Evolutionary conservation across 768 basidiomycete genomes (phyloP).

Genomic region (Saitozyma sp.): DNA sequence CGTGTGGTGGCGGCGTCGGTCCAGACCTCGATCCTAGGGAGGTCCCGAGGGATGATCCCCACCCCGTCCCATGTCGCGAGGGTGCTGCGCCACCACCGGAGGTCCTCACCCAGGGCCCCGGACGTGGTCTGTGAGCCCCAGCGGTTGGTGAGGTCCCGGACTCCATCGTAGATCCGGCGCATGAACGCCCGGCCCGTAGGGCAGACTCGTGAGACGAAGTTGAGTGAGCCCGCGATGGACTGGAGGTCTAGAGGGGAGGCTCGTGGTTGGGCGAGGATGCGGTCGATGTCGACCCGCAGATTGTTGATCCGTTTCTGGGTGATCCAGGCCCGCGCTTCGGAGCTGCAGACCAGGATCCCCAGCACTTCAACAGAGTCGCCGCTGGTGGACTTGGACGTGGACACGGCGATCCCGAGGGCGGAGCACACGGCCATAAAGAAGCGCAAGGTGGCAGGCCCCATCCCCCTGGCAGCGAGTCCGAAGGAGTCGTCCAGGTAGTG

Average conservation of each 20-base stretch:
- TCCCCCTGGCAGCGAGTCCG: background rate
- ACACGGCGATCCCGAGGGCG: background rate
- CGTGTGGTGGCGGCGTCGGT: conserved; percentile 7
- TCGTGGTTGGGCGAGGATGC: background rate
- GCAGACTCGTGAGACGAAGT: conserved; percentile 54
- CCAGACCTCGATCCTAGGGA: conserved; percentile 4
- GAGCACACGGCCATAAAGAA: conserved; percentile 1
- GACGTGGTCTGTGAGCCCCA: too few relatives aligned
- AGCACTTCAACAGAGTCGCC: background rate
- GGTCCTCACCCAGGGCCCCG: too few relatives aligned
- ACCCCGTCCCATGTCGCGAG: conserved; percentile 4
- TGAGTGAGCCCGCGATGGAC: conserved; percentile 51
- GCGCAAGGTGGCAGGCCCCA: background rate
- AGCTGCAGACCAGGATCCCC: conserved; percentile 4
- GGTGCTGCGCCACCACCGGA: background rate
- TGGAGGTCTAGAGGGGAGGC: conserved; percentile 48
- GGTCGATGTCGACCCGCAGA: background rate
- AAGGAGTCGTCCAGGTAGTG: conserved; percentile 21
- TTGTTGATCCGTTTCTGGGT: background rate
- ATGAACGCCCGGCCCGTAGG: conserved; percentile 48
- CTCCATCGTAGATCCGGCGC: conserved; percentile 37
- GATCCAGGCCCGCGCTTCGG: conserved; percentile 3
- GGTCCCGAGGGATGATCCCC: background rate
- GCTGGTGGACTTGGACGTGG: background rate
- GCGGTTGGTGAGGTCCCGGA: background rate